Evolutionary conservation across 805 yeast species (phyloP).

Genomic region (Candida sonorensis): DNA sequence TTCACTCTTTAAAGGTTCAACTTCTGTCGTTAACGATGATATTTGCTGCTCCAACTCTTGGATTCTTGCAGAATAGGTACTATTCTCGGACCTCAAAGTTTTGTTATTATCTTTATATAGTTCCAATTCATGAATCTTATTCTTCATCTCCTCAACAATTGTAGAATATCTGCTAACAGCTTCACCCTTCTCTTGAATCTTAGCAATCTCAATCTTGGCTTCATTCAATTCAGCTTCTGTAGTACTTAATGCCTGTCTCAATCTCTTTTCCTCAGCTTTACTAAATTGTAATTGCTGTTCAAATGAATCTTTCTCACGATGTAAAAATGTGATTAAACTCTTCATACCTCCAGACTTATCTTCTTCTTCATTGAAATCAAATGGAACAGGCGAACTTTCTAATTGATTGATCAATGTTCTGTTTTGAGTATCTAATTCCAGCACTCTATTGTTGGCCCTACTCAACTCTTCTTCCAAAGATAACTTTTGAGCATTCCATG

Average conservation of each 20-base stretch:
- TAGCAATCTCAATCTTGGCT: conserved; percentile 40
- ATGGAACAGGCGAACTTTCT: conserved; percentile 26
- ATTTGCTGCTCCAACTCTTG: conserved; percentile 13
- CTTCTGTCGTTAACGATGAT: conserved; percentile 1
- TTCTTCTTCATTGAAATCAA: conserved; percentile 10
- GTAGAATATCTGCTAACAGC: conserved; percentile 15
- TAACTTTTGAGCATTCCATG: conserved; percentile 39
- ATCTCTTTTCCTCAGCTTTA: conserved; percentile 45
- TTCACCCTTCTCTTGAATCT: conserved; percentile 20
- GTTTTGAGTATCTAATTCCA: conserved; percentile 63
- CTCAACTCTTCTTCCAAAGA: conserved; percentile 41
- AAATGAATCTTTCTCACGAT: conserved; percentile 69
- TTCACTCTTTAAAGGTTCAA: conserved; percentile 11
- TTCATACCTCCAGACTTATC: conserved; percentile 30
- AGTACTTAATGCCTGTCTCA: conserved; percentile 43
- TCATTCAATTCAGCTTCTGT: conserved; percentile 44
- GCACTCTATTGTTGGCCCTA: conserved; percentile 36
- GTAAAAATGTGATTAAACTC: conserved; percentile 54
- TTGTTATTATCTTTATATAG: conserved; percentile 25
- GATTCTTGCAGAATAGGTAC: conserved; percentile 5
- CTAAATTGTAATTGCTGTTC: conserved; percentile 50
- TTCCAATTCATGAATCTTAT: conserved; percentile 21
- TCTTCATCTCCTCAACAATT: conserved; percentile 20
- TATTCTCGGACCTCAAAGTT: conserved; percentile 19
- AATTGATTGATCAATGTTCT: conserved; percentile 61